Conservation (phyloP, 2,329 filamentous ascomycete species). For the Curvularia hawaiiensis region DNA sequence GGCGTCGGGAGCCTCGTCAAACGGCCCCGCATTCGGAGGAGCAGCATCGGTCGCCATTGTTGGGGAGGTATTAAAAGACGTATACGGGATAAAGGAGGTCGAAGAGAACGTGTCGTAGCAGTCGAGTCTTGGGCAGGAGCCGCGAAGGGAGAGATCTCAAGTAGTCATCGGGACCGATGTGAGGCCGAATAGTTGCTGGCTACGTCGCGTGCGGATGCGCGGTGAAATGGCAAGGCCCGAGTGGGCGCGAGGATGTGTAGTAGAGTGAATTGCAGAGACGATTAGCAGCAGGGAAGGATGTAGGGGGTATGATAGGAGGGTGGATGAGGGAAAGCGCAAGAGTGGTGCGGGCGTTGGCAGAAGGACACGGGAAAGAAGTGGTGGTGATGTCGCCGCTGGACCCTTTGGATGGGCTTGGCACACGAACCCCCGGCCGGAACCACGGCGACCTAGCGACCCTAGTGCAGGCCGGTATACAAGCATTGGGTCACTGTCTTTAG, state of each 20-base stretch:
- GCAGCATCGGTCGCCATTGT: slow-evolving; percentile 33
- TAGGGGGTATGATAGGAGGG: background rate
- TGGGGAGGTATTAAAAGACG: slow-evolving; percentile 2
- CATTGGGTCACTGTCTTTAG: background rate
- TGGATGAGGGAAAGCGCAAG: background rate
- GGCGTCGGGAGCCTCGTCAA: slow-evolving; percentile 37
- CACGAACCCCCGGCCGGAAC: background rate
- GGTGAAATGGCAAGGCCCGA: background rate
- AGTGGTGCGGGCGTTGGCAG: background rate
- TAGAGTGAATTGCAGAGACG: background rate
- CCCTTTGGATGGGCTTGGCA: slow-evolving; percentile 4
- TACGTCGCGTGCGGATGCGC: background rate
- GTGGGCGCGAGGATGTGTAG: background rate
- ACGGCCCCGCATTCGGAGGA: slow-evolving; percentile 21
- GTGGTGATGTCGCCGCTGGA: slow-evolving; percentile 4
- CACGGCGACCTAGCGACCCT: background rate
- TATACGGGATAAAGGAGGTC: slow-evolving; percentile 3
- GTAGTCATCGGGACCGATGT: slow-evolving; percentile 29
- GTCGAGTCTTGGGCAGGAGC: slow-evolving; percentile 24
- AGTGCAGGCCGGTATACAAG: background rate
- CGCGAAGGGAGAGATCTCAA: slow-evolving; percentile 25
- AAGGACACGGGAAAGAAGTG: slow-evolving; percentile 1
- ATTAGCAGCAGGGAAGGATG: background rate
- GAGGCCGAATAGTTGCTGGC: background rate
- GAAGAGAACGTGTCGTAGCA: slow-evolving; percentile 2